Evolutionary conservation across 2,329 filamentous ascomycete genomes (phyloP).

Genomic region (Boeremia exigua): DNA sequence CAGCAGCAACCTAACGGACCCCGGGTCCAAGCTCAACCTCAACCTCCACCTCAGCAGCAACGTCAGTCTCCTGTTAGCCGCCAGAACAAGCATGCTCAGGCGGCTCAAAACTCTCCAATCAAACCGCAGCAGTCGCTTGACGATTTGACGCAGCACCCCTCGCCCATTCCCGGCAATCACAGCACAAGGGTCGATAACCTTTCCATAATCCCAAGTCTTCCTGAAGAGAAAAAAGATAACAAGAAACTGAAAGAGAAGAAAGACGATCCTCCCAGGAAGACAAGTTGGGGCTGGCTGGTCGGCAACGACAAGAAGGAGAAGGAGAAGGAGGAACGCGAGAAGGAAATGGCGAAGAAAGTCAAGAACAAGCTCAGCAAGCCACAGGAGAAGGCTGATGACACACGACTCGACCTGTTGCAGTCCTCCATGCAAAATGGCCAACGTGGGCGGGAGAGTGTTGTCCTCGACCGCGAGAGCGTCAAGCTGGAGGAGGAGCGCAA

Average conservation of each 20-base stretch:
- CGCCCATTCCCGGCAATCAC: constrained; percentile 72
- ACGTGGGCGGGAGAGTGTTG: constrained; percentile 77
- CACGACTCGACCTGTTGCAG: constrained; percentile 84
- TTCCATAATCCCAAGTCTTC: constrained; percentile 78
- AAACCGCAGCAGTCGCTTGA: constrained; percentile 60
- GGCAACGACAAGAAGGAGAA: constrained; percentile 62
- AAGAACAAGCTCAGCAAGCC: constrained; percentile 72
- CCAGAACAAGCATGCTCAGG: constrained; percentile 40
- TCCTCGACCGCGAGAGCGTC: constrained; percentile 78
- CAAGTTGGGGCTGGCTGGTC: constrained; percentile 80
- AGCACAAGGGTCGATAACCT: constrained; percentile 74
- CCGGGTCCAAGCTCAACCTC: constrained; percentile 22
- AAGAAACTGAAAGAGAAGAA: constrained; percentile 75
- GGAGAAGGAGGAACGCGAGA: constrained; percentile 48
- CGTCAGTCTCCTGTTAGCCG: constrained; percentile 29
- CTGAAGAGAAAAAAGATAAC: constrained; percentile 79
- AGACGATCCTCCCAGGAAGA: constrained; percentile 72
- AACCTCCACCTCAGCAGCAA: constrained; percentile 25
- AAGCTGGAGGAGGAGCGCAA: constrained; percentile 82
- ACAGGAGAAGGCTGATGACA: constrained; percentile 65
- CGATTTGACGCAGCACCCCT: constrained; percentile 69
- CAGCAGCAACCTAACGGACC: constrained; percentile 20
- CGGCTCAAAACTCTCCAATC: constrained; percentile 47
- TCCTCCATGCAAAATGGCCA: constrained; percentile 76
- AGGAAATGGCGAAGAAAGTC: constrained; percentile 53